Evolutionary conservation across 2,329 filamentous ascomycete genomes (phyloP).

Genomic region (Penicillium capsulatum): DNA sequence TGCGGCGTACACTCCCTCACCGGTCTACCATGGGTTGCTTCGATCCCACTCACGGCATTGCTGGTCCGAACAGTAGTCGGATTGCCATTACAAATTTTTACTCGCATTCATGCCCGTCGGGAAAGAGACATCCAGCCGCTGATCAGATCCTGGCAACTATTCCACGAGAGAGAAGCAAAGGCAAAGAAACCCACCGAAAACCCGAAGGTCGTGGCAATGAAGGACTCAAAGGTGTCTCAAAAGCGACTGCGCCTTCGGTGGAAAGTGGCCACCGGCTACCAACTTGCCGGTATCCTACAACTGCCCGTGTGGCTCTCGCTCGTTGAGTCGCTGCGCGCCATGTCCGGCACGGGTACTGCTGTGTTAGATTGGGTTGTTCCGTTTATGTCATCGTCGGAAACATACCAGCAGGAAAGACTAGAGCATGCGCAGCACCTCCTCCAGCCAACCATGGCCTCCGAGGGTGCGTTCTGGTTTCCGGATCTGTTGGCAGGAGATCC

Average conservation of each 20-base stretch:
- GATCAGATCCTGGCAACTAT: slow-evolving; percentile 34
- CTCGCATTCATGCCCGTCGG: slow-evolving; percentile 37
- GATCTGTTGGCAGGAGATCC: slow-evolving; percentile 54
- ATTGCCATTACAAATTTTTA: slow-evolving; percentile 47
- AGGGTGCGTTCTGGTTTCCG: slow-evolving; percentile 60
- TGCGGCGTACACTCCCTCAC: slow-evolving; percentile 49
- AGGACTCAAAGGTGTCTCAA: slow-evolving; percentile 24
- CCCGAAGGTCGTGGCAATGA: slow-evolving; percentile 7
- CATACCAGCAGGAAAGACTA: background rate
- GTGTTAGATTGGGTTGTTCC: background rate
- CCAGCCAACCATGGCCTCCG: slow-evolving; percentile 50
- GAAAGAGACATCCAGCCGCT: slow-evolving; percentile 45
- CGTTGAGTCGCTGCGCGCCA: slow-evolving; percentile 47
- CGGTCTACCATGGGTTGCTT: slow-evolving; percentile 52
- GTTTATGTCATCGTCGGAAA: background rate
- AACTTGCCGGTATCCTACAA: slow-evolving; percentile 35
- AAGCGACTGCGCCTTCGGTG: slow-evolving; percentile 32
- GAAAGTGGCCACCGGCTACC: slow-evolving; percentile 33
- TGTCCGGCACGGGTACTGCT: slow-evolving; percentile 37
- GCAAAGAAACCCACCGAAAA: background rate
- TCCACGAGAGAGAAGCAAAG: slow-evolving; percentile 11
- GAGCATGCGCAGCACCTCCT: slow-evolving; percentile 27
- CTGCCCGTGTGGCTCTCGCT: slow-evolving; percentile 46
- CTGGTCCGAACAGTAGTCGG: slow-evolving; percentile 48
- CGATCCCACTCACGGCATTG: slow-evolving; percentile 54